Conservation (phyloP, 768 basidiomycete species). For the Inosperma sp. region DNA sequence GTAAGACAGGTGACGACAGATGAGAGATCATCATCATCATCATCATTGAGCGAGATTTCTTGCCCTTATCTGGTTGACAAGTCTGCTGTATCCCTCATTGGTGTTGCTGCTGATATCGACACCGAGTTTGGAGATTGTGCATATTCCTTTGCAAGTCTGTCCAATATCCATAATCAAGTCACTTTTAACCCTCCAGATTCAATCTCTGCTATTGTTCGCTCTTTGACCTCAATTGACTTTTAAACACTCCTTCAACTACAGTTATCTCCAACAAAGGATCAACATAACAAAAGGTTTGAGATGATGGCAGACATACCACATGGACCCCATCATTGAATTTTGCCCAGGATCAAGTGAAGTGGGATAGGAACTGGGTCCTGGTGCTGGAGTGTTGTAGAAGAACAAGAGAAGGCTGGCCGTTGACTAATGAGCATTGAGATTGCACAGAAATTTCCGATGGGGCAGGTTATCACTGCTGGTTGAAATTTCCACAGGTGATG, state of each 20-base stretch:
- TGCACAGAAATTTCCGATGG: constrained; percentile 47
- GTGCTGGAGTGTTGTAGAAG: constrained; percentile 70
- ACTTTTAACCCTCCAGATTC: no score
- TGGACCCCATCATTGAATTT: constrained; percentile 71
- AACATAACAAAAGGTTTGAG: no score
- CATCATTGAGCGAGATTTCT: background rate
- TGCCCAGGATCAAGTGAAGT: constrained; percentile 63
- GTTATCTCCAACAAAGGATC: no score
- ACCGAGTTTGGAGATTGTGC: background rate
- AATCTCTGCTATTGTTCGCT: no score
- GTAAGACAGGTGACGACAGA: background rate
- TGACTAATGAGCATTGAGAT: constrained; percentile 58
- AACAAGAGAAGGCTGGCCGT: constrained; percentile 67
- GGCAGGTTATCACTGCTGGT: constrained; percentile 28
- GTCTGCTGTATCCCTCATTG: no score
- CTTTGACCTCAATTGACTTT: no score
- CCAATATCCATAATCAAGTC: no score
- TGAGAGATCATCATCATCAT: background rate
- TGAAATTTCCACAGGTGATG: constrained; percentile 49
- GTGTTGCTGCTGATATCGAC: background rate
- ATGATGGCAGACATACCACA: no score
- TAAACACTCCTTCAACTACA: no score
- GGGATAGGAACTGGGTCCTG: constrained; percentile 69
- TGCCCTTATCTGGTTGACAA: background rate
- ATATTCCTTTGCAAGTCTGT: no score